Base-by-base conservation (phyloP, 2,329 filamentous ascomycete genomes). In the Fusarium sp. region DNA sequence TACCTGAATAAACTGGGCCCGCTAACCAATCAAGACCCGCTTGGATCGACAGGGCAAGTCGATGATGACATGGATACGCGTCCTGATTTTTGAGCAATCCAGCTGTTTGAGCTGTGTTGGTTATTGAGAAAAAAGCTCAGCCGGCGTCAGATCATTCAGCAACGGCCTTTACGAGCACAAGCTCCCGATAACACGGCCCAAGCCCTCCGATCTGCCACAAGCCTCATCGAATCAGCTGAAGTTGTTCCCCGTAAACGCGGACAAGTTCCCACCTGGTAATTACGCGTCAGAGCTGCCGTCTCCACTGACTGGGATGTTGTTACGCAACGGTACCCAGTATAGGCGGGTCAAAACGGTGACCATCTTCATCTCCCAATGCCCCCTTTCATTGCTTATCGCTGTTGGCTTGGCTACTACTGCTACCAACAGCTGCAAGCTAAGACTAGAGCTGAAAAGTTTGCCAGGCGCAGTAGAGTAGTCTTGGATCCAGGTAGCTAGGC, bases 241-340 rank as follows among this genome's bases (percentile, higher is more conserved):
- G 15, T 22, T 33, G 28, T 38, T 46, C 59, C 45, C 52, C 59
- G 33, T 42, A 64, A 14, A 65, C 11, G 13, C 39, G 7, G 39
- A 24, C 11, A 15, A 43, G 40, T 43, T 43, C 19, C 40, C 40
- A 43, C 40, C 17, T 10, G 14, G 9, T 43, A 43, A 65, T 40
- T 65, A 65, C 62, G 62, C 62, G 60, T 65, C 62, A 65, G 45
- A 6, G 11, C 28, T 46, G 7, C 28, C 34, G 22, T 60, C 38
- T 46, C 62, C 62, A 65, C 62, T 15, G 4, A 21, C 60, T 31
- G 44, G 60, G 57, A 63, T 63, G 33, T 9, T 9, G 38, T 55
- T 62, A 62, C 59, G 57, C 59, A 58, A 51, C 61, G 17, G 40
- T 61, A 49, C 60, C 62, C 60, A 65, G 60, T 42, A 51, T 64